Evolutionary conservation across 768 basidiomycete species (phyloP).

Genomic region (Pulveroboletus sp.): DNA sequence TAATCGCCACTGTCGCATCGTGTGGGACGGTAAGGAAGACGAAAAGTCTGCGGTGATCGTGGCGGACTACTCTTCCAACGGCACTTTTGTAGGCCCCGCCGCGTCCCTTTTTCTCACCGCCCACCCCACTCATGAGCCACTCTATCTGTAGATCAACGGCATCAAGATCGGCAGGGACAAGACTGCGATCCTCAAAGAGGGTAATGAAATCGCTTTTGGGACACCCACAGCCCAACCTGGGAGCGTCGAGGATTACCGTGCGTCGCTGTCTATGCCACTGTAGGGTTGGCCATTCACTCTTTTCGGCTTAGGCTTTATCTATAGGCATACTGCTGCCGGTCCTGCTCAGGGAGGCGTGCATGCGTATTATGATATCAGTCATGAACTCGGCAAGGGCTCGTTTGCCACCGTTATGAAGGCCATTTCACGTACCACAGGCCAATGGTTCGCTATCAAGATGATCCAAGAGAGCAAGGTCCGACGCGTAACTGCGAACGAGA

Average conservation of each 20-base stretch:
- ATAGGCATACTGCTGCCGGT: constrained; percentile 55
- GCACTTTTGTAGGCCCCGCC: constrained; percentile 35
- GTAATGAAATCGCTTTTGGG: constrained; percentile 87
- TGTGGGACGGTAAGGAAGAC: constrained; percentile 33
- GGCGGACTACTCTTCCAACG: constrained; percentile 38
- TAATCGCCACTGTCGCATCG: constrained; percentile 34
- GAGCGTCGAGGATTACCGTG: constrained; percentile 70
- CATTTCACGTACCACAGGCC: constrained; percentile 62
- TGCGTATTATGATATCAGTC: constrained; percentile 58
- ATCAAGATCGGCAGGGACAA: constrained; percentile 36
- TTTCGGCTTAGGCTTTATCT: constrained; percentile 56
- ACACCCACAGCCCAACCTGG: constrained; percentile 43
- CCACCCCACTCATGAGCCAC: constrained; percentile 7
- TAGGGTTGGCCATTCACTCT: background rate
- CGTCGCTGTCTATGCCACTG: constrained; percentile 25
- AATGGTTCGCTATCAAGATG: constrained; percentile 85
- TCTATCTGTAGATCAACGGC: constrained; percentile 35
- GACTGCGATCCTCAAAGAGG: constrained; percentile 45
- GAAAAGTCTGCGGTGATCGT: constrained; percentile 32
- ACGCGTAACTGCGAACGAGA: constrained; percentile 31
- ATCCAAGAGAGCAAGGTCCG: constrained; percentile 53
- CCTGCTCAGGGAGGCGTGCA: constrained; percentile 51
- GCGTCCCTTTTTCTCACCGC: constrained; percentile 14
- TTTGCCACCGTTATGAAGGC: constrained; percentile 91
- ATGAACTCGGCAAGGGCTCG: constrained; percentile 82